Evolutionary conservation across 805 yeast species (phyloP).

Genomic region (Candida maesae): DNA sequence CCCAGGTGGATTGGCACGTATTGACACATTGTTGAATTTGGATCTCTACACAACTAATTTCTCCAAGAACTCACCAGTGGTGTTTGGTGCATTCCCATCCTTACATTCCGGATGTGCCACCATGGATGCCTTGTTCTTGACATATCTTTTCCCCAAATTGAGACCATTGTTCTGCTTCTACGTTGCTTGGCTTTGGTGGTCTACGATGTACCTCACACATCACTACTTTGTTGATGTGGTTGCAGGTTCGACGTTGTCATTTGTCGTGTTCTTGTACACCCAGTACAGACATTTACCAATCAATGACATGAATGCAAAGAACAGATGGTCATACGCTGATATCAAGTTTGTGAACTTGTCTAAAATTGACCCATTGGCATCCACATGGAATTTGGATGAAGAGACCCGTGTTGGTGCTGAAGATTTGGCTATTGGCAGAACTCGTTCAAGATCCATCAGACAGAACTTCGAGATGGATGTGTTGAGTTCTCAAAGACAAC

Average conservation of each 20-base stretch:
- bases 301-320: constrained; percentile 46
- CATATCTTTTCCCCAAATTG: constrained; percentile 73
- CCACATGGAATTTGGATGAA: constrained; percentile 26
- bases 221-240: constrained; percentile 92
- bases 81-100: constrained; percentile 88
- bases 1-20: constrained; percentile 92
- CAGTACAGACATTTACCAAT: constrained; percentile 67
- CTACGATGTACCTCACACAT: constrained; percentile 96
- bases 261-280: constrained; percentile 63
- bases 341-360: constrained; percentile 33
- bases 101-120: constrained; percentile 93
- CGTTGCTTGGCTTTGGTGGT: constrained; percentile 97
- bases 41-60: constrained; percentile 83
- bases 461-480: constrained; percentile 26
- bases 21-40: constrained; percentile 73
- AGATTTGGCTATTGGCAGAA: constrained; percentile 3
- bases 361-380: constrained; percentile 34
- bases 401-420: constrained; percentile 18
- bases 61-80: constrained; percentile 76
- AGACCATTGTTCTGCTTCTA: constrained; percentile 67
- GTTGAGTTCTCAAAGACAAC: constrained; percentile 15
- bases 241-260: constrained; percentile 87
- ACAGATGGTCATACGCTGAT: constrained; percentile 64
- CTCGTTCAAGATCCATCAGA: constrained; percentile 20
- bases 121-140: constrained; percentile 84